Evolutionary conservation across 2,329 filamentous ascomycete genomes (phyloP), one percentile per base, ranked within the genome.

Genomic region (Fusarium albosuccineum): DNA sequence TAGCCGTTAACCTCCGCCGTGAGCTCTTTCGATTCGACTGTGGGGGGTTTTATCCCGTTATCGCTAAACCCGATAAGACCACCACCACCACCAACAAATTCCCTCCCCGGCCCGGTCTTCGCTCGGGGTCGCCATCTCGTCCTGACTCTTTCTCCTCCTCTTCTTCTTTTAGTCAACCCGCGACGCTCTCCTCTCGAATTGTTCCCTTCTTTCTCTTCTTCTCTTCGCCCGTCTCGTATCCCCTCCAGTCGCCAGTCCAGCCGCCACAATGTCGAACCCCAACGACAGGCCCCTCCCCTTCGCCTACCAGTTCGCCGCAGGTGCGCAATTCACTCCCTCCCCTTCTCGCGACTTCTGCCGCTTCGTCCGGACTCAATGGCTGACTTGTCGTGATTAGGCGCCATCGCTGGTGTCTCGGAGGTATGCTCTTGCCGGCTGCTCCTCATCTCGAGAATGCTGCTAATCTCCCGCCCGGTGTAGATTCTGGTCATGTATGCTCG

Each of bases 391-490:
- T 57, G 42, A 72, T 37, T 73, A 92, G 91, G 91, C 84, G 96
- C 96, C 78, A 92, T 99, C 78, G 96, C 96, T 77, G 96, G 96
- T 86, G 94, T 99, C 70, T 98, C 95, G 74, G 96, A 99, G 88
- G 94, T 94, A 85, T 82, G 90, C 30, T 36, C 36, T 36, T 40
- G 50, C 52, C 55, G 54, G 46, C 54, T 62, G 3, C 36, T 48
- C 30, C 29, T 34, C 7, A 14, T 83, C 53, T 34, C 27, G 44
- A 48, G 29, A 45, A 14, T 17, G 26, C 48, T 46, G 48, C 67
- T 73, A 58, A 74, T 63, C 52, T 52, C 37, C 48, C 52, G 44
- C 45, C 48, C 49, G 40, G 26, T 58, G 44, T 82, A 97, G 93
- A 97, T 97, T 83, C 83, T 96, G 81, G 87, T 96, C 62, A 97